Evolutionary conservation across 352 stramenopile species (phyloP).

Genomic region (Saprolegnia diclina): DNA sequence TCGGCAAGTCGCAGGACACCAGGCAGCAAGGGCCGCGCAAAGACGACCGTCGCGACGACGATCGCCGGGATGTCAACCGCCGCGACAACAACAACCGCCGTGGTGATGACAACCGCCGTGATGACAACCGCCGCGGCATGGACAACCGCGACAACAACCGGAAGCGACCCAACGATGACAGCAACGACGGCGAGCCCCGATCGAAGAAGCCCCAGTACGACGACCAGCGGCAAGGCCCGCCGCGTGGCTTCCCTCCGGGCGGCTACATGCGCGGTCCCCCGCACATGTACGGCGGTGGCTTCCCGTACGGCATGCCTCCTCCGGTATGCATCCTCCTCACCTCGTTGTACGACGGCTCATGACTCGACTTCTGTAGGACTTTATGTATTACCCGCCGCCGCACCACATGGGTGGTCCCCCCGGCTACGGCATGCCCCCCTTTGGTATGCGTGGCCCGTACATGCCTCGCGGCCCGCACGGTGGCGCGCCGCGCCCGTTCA

Average conservation of each 20-base stretch:
- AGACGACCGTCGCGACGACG: not conserved
- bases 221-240: conserved; percentile 32
- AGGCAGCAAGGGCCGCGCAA: conserved; percentile 26
- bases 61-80: not conserved
- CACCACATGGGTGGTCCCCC: conserved; percentile 19
- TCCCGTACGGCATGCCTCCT: conserved; percentile 22
- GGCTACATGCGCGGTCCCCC: not conserved
- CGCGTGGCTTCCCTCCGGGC: not conserved
- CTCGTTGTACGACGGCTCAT: not conserved
- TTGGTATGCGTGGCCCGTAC: conserved; percentile 9
- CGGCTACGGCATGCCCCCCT: conserved; percentile 21
- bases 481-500: conserved; percentile 36
- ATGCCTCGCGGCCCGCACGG: conserved; percentile 27
- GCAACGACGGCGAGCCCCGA: conserved; percentile 25
- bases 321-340: not conserved
- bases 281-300: not conserved
- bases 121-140: not conserved
- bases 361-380: conserved; percentile 2
- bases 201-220: not conserved
- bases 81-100: conserved; percentile 27
- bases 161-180: conserved; percentile 32
- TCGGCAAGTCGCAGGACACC: conserved; percentile 33
- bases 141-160: conserved; percentile 29
- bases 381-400: conserved; percentile 23
- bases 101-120: not conserved